Base-by-base conservation (phyloP, 371 early-diverging fungal species). In the Saksenaea oblongispora region DNA sequence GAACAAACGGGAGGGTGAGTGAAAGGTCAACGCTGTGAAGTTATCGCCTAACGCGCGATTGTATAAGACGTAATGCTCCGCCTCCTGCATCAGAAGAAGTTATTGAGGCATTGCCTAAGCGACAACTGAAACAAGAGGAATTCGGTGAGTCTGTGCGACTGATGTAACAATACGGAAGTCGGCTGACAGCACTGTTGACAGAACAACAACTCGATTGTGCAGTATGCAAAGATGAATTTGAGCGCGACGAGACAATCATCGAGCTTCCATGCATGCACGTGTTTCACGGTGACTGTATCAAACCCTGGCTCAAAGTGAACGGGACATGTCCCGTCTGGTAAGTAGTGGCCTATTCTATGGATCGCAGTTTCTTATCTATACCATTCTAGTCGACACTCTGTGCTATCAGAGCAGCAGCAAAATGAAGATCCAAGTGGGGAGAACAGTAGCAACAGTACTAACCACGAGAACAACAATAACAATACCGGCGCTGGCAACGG, bases 251-350 rank as follows among this genome's bases (percentile, higher is more conserved):
- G 64, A 58, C 75, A 54, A 84, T 87, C 27, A 71, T 84, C 56
- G 64, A 76, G 58, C 75, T 97, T 58, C 92, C 92, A 4, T 97
- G 97, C 78, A 77, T 78, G 26, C 97, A 97, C 65, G 66, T 87
- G 37, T 96, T 91, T 70, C 97, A 97, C 66, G 80, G 81, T 34
- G 91, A 90, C 5, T 97, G 97, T 74, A 90, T 96, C 53, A 90
- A 91, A 56, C 89, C 88, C 51, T 97, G 97, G 97, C 86, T 97
- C 36, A 89, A 89, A 63, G 80, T 88, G 59, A 92, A 89, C 62
- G 88, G 90, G 10, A 91, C 94, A 5, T 95, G 97, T 68, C 96
- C 97, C 15, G 91, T 93, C n/a, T 96, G 97, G 87, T 87, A 85
- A 72, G 72, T 34, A 34, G 47, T 10, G 0, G 41, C 17, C 15